Conservation (phyloP, 345 rosid genomes). For the Ricinus communis region DNA sequence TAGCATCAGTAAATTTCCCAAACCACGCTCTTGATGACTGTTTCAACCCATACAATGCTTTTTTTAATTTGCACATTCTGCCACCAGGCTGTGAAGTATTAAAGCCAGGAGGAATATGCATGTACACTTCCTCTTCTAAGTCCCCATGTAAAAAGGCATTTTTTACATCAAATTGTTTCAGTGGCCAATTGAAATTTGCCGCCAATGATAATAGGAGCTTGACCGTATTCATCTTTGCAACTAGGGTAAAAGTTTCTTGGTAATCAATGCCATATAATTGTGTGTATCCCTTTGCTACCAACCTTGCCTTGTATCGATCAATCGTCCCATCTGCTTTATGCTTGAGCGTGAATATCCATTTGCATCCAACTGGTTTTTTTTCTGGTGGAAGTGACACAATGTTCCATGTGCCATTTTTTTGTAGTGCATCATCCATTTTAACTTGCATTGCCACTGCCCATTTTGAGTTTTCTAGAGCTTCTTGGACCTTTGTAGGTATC, state of each 20-base stretch:
- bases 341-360: too few relatives aligned
- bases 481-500: constrained; percentile 2
- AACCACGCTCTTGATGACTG: background rate
- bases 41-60: background rate
- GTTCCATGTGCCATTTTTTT: background rate
- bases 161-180: background rate
- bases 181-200: background rate
- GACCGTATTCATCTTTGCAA: constrained; percentile 2
- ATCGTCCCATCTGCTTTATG: background rate
- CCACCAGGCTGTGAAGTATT: background rate
- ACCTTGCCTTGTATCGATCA: background rate
- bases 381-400: constrained; percentile 8
- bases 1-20: background rate
- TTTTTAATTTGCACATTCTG: constrained; percentile 4
- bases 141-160: too few relatives aligned
- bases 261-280: background rate
- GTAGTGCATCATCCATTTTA: too few relatives aligned
- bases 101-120: background rate
- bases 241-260: background rate
- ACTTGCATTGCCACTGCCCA: constrained; percentile 3
- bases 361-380: too few relatives aligned
- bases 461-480: constrained; percentile 2
- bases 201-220: background rate
- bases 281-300: background rate
- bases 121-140: too few relatives aligned